phyloP scores from a whole-genome alignment of 2,329 filamentous ascomycete genomes.

The Sporothrix schenckii region DNA sequence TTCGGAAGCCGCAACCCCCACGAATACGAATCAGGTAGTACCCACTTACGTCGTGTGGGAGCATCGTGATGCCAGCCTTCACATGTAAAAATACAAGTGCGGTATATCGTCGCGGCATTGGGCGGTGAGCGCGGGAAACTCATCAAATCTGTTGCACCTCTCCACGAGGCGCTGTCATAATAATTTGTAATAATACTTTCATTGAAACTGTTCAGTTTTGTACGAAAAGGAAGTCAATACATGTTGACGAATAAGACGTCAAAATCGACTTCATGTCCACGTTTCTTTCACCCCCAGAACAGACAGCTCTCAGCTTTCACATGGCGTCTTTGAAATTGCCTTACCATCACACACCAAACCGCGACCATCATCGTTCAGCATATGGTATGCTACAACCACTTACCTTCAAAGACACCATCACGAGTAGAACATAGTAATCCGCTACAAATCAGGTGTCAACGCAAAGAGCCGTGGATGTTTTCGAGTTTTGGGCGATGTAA shows the following conservation, averaged over 20 bases:
- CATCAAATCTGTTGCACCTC: not conserved
- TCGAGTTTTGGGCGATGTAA: conserved; percentile 4
- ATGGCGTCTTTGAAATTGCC: too few relatives aligned
- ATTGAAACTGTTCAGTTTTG: not conserved
- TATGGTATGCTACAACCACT: too few relatives aligned
- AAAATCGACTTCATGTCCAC: too few relatives aligned
- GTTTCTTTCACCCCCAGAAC: too few relatives aligned
- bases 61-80: conserved; percentile 9
- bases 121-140: conserved; percentile 18
- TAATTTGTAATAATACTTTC: not conserved
- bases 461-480: not conserved
- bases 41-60: conserved; percentile 1
- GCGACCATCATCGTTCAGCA: too few relatives aligned
- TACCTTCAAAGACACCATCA: too few relatives aligned
- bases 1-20: conserved; percentile 20
- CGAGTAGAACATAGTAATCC: conserved; percentile 1
- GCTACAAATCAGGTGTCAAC: not conserved
- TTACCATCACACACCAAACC: too few relatives aligned
- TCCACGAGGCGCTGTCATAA: not conserved
- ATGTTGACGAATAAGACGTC: too few relatives aligned
- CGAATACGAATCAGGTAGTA: not conserved
- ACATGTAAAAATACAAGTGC: not conserved
- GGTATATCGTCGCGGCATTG: not conserved
- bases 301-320: too few relatives aligned
- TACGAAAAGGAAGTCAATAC: not conserved